Evolutionary conservation across 306 rosid species (phyloP).

Genomic region (Citrullus mucosospermus): DNA sequence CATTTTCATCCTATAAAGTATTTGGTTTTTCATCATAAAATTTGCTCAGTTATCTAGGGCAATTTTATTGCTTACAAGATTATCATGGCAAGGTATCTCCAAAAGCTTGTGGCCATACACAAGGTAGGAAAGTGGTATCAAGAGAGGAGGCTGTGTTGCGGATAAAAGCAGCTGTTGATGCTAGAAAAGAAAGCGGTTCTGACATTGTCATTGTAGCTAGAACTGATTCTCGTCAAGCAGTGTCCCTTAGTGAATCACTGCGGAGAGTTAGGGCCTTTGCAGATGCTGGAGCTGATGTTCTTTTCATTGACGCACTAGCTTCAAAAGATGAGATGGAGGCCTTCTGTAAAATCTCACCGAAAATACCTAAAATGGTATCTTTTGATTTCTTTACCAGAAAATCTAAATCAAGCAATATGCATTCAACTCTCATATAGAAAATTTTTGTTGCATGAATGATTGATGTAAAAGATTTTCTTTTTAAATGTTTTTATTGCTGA

Average conservation of each 20-base stretch:
- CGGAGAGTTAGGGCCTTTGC: slow-evolving; percentile 63
- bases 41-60: not conserved
- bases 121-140: slow-evolving; percentile 65
- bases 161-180: slow-evolving; percentile 74
- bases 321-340: slow-evolving; percentile 78
- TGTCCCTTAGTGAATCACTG: slow-evolving; percentile 65
- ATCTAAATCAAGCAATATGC: not conserved
- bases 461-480: not conserved
- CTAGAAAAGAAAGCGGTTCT: slow-evolving; percentile 69
- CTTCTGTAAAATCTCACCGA: slow-evolving; percentile 62
- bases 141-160: slow-evolving; percentile 71
- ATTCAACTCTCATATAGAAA: not conserved
- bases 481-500: not conserved
- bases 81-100: slow-evolving; percentile 49
- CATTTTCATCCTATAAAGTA: not conserved
- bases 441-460: not conserved
- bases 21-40: not conserved
- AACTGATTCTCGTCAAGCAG: slow-evolving; percentile 81
- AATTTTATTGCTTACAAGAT: slow-evolving; percentile 6
- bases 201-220: slow-evolving; percentile 84
- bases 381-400: not conserved
- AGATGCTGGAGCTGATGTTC: slow-evolving; percentile 93
- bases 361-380: slow-evolving; percentile 66
- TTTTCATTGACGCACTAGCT: slow-evolving; percentile 69
- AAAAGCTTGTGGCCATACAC: slow-evolving; percentile 85